Base-by-base conservation (phyloP, 495 filamentous ascomycete species). In the Oidiodendron maius region DNA sequence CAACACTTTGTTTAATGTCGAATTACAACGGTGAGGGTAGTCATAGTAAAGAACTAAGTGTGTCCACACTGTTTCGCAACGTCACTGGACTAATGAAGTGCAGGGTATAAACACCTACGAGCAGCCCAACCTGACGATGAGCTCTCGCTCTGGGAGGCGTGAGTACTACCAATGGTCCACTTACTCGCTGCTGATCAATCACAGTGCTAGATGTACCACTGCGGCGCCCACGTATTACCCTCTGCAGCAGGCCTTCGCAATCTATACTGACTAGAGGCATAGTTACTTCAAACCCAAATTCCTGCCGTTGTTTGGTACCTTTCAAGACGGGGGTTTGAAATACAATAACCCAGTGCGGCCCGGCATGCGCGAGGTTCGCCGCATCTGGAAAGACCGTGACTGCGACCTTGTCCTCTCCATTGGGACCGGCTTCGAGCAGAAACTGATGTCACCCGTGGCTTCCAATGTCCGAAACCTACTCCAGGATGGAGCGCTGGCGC, bases 131-230 rank as follows among this genome's bases (percentile, higher is more conserved):
- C 30, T 26, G 25, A 20, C 13, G 46, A 55, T 30, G 47, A 49
- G 40, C 28, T 49, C 23, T 24, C 40, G 30, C 40, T 55, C 9
- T 55, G 40, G 47, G 52, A 50, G 34, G 46, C 52, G 46, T 55
- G 35, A 32, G 52, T 40, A 9, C 22, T 40, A 13, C 21, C 32
- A 21, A 21, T 12, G 15, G 6, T 37, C 21, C 8, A 43, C 13
- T 3, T 25, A 16, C 1, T 36, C 34, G 35, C 37, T 42, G 25
- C 44, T 48, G 20, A 44, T 16, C 11, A 44, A 24, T 21, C 16
- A 15, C 40, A 56, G 53, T 11, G 48, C 48, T 41, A 56, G 53
- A 52, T 56, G 35, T 24, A 56, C 53, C 2, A 51, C 53, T n/a
- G 48, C 42, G 28, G 53, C 42, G 39, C 53, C 43, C 15, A 43